These are phyloP conservation scores for Gossypium trilobum DNA, from an alignment of 441 rosid genomes.

Conservation along the genomic window DNA sequence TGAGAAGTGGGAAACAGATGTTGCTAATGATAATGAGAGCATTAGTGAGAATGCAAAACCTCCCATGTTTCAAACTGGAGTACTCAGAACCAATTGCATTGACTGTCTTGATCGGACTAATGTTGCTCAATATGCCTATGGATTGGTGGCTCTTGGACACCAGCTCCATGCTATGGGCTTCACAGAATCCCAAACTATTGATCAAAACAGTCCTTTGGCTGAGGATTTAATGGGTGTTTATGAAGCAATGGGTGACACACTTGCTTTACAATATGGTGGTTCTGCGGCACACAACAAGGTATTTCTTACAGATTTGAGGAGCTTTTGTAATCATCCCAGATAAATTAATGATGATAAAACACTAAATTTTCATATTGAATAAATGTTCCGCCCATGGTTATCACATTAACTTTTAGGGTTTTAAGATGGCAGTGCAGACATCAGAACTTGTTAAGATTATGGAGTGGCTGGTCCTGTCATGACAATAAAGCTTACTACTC, in stretches of 20 bases:
- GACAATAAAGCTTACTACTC: neutral
- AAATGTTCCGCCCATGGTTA: neutral
- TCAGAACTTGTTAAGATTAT: neutral
- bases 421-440: neutral
- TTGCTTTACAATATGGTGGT: slow-evolving; percentile 73
- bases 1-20: slow-evolving; percentile 21
- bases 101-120: slow-evolving; percentile 75
- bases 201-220: slow-evolving; percentile 50
- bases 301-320: neutral
- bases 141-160: slow-evolving; percentile 55
- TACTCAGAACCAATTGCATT: slow-evolving; percentile 64
- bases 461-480: neutral
- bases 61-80: slow-evolving; percentile 48
- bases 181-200: slow-evolving; percentile 36
- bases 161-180: slow-evolving; percentile 51
- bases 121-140: slow-evolving; percentile 73
- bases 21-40: slow-evolving; percentile 8
- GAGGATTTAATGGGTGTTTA: slow-evolving; percentile 55
- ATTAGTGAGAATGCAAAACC: slow-evolving; percentile 27
- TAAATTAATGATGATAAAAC: neutral
- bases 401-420: neutral
- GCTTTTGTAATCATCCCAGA: neutral
- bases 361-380: neutral
- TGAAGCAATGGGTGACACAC: slow-evolving; percentile 74
- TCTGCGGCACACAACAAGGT: slow-evolving; percentile 85